Conservation (phyloP, 1,284 basidiomycete species). For the Somion occarium region DNA sequence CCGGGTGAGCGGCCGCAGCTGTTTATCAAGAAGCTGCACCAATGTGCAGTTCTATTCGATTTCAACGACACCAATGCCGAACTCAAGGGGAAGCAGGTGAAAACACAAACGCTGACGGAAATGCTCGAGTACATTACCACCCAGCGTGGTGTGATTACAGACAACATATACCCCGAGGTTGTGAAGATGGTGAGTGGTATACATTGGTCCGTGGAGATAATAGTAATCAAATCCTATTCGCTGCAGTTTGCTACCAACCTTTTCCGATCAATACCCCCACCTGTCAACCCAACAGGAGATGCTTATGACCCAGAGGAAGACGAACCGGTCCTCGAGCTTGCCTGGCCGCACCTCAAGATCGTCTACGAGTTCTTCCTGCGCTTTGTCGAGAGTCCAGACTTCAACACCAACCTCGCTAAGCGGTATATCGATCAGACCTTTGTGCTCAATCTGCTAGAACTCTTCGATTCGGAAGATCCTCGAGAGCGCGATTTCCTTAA, state of each 20-base stretch:
- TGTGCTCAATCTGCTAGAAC: conserved; percentile 93
- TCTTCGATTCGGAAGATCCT: conserved; percentile 99
- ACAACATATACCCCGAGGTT: conserved; percentile 98
- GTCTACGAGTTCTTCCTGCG: conserved; percentile 99
- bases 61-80: conserved; percentile 98
- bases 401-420: conserved; percentile 98
- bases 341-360: conserved; percentile 99
- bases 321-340: conserved; percentile 97
- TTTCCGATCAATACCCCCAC: conserved; percentile 99
- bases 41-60: conserved; percentile 96
- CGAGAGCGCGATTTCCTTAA: conserved; percentile 99
- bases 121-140: conserved; percentile 99
- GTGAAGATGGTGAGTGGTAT: conserved; percentile 85
- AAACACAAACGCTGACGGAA: conserved; percentile 96
- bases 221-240: conserved; percentile 7
- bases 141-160: conserved; percentile 94
- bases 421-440: conserved; percentile 97
- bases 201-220: conserved; percentile 1
- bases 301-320: conserved; percentile 99
- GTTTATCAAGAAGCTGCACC: conserved; percentile 93
- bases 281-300: conserved; percentile 96
- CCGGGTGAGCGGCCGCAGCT: conserved; percentile 86
- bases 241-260: conserved; percentile 91
- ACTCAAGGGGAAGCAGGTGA: conserved; percentile 97
- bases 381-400: conserved; percentile 97